phyloP scores from a whole-genome alignment of 345 rosid species.

The Populus deltoides region DNA sequence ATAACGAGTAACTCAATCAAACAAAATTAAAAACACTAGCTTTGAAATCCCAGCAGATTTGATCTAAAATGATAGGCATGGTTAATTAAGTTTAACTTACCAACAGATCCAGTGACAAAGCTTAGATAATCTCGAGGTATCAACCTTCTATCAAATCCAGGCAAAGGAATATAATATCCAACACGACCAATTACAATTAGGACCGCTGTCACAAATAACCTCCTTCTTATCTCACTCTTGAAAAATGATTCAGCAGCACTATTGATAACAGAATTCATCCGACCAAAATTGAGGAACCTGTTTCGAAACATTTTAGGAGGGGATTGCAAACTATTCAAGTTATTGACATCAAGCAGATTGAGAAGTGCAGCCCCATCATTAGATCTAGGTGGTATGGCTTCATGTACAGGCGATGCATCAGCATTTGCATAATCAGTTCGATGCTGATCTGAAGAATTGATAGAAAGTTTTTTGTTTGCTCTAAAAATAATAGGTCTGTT shows the following conservation, averaged over 20 bases:
- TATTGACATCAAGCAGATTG: conserved; percentile 20
- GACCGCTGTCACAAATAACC: conserved; percentile 73
- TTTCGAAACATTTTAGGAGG: conserved; percentile 59
- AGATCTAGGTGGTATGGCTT: conserved; percentile 36
- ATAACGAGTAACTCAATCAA: not conserved
- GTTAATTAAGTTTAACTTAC: conserved; percentile 39
- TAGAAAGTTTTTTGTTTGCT: conserved; percentile 27
- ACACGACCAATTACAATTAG: conserved; percentile 72
- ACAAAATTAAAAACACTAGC: not conserved
- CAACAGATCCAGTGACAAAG: conserved; percentile 84
- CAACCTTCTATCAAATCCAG: conserved; percentile 81
- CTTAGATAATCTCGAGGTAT: conserved; percentile 90
- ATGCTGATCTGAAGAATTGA: conserved; percentile 45
- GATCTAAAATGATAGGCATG: not conserved
- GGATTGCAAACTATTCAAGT: conserved; percentile 18
- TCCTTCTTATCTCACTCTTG: conserved; percentile 86
- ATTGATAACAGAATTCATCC: conserved; percentile 64
- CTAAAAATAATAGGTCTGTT: conserved; percentile 23
- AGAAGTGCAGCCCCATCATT: conserved; percentile 25
- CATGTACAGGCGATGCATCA: conserved; percentile 30
- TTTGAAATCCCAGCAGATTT: not conserved
- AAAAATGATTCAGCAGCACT: conserved; percentile 76
- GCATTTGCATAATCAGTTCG: conserved; percentile 35
- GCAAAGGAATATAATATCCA: conserved; percentile 88
- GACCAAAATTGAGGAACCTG: conserved; percentile 71